Percentiles rank a stretch among this genome's conserved stretches.
Evolutionary conservation across 371 early-diverging fungal genomes (phyloP).

Genomic region (Apophysomyces trapeziformis): DNA sequence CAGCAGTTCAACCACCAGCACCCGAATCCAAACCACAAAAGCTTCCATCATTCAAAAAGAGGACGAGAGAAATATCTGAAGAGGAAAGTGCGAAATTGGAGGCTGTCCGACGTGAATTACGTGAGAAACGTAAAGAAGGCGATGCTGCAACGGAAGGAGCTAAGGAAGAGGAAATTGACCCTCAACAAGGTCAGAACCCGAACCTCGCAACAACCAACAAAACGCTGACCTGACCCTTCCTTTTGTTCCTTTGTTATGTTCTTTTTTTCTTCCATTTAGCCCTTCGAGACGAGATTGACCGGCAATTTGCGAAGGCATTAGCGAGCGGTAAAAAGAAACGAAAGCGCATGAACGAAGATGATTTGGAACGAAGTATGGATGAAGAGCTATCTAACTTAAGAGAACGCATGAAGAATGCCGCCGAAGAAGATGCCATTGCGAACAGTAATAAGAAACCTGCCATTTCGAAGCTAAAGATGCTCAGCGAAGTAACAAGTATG

Average conservation of each 20-base stretch:
- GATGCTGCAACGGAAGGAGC: conserved; percentile 25
- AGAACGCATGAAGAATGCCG: conserved; percentile 83
- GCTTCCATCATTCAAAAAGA: conserved; percentile 53
- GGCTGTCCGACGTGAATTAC: conserved; percentile 39
- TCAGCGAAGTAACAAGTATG: conserved; percentile 69
- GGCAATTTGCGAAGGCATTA: conserved; percentile 63
- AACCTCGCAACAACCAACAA: not conserved
- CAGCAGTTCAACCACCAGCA: conserved; percentile 8
- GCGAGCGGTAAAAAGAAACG: conserved; percentile 65
- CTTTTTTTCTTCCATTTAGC: conserved; percentile 20
- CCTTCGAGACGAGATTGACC: conserved; percentile 62
- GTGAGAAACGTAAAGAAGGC: conserved; percentile 24
- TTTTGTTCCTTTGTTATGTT: too few relatives aligned
- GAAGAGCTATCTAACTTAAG: conserved; percentile 69
- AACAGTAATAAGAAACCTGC: conserved; percentile 80
- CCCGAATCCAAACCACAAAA: conserved; percentile 15
- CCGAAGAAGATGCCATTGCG: conserved; percentile 76
- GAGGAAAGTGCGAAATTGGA: conserved; percentile 44
- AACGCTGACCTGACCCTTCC: not conserved
- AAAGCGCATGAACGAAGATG: conserved; percentile 72
- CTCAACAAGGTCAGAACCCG: conserved; percentile 31
- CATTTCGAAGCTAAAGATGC: conserved; percentile 81
- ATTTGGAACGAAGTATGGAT: conserved; percentile 59
- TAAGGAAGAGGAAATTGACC: conserved; percentile 35
- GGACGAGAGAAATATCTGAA: conserved; percentile 30